A percentile compares a stretch with the other conserved stretches of the same genome.
These are phyloP conservation scores for Brassica nigra DNA, from an alignment of 345 rosid genomes.

Conservation along the genomic window DNA sequence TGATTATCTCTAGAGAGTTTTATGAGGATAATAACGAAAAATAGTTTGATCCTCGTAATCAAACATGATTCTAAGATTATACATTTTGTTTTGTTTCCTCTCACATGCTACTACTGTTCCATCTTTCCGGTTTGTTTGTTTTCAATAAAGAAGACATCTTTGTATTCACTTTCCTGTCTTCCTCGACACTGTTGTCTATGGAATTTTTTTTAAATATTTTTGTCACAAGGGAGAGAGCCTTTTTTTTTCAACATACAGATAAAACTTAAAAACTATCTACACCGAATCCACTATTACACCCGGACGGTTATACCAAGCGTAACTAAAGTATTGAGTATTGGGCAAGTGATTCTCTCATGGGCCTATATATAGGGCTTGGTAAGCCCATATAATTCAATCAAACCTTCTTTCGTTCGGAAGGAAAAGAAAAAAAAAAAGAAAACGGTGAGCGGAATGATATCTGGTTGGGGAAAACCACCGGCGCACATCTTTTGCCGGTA, in stretches of 20 bases:
- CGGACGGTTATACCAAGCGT: background rate
- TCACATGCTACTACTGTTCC: background rate
- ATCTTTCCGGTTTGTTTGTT: conserved; percentile 9
- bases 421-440: background rate
- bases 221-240: too few relatives aligned
- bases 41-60: conserved; percentile 16
- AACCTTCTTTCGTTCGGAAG: background rate
- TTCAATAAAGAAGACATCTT: conserved; percentile 20
- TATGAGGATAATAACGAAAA: conserved; percentile 38
- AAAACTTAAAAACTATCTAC: background rate
- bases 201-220: too few relatives aligned
- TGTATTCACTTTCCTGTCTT: background rate
- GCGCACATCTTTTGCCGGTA: conserved; percentile 54
- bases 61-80: conserved; percentile 27
- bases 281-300: background rate
- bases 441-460: conserved; percentile 15
- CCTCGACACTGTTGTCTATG: background rate
- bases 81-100: conserved; percentile 23
- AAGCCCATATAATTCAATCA: background rate
- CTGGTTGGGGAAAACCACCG: conserved; percentile 47
- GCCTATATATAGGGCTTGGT: background rate
- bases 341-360: background rate
- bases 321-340: background rate
- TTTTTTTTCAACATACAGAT: background rate
- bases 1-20: conserved; percentile 10